Base-by-base conservation (phyloP, 2,329 filamentous ascomycete species). In the Botrytis elliptica region DNA sequence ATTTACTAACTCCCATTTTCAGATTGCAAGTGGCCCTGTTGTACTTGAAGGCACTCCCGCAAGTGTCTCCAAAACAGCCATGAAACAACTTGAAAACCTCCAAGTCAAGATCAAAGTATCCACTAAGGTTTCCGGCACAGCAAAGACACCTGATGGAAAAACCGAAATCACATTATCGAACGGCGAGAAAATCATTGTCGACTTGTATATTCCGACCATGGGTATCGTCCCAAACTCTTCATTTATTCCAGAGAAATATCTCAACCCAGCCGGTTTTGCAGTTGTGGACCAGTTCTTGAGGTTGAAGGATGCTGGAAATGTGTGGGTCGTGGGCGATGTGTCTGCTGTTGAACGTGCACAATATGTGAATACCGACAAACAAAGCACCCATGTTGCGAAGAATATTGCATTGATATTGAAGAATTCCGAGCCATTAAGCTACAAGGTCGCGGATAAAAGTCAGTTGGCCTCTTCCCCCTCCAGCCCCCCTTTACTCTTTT, bases 201-300 rank as follows among this genome's bases (percentile, higher is more conserved):
- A 91, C 76, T 75, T 87, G 33, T 88, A 88, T 80, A 82, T 91
- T 66, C 85, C 88, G 12, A 88, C 88, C 3, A 85, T 86, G 77
- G 89, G 89, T 60, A 78, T 89, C 64, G 77, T 82, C 33, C 86
- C 89, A 70, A 90, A 90, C 81, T 85, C 87, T 6, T 85, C 85
- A 49, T 90, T 85, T 80, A 76, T 90, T 5, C 85, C 86, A 1
- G 77, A 77, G 3, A 79, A 80, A 73, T 82, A 86, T 75, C 83
- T 89, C 33, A 84, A 83, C 38, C 81, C 84, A 33, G 80, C 79
- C 64, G 84, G 84, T 63, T 86, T 84, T 75, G 84, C 86, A 73
- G 80, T 84, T 14, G 84, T 87, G 5, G 87, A 90, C 76, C 86
- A 87, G 49, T 85, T 81, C 77, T 84, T 86, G 78, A 83, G 83